Evolutionary conservation across 2,329 filamentous ascomycete genomes (phyloP).

Genomic region (Exophiala mesophila): DNA sequence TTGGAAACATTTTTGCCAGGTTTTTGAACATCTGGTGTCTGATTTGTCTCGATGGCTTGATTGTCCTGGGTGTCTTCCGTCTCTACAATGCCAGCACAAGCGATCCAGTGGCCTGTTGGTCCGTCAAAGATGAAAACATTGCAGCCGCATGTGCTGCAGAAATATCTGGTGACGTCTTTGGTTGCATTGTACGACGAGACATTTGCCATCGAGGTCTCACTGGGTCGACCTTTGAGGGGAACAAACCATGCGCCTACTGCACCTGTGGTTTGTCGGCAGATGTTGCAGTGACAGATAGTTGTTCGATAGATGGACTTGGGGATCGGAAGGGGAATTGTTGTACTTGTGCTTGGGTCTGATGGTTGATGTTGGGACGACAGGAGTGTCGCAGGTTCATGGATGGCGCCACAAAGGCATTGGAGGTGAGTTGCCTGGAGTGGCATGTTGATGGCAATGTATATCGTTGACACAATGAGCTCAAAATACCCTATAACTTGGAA

Average conservation of each 20-base stretch:
- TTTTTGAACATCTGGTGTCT: not conserved
- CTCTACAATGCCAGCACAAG: slow-evolving; percentile 16
- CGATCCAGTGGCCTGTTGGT: slow-evolving; percentile 13
- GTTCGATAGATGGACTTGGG: not conserved
- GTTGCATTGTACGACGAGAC: slow-evolving; percentile 36
- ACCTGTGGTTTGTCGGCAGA: slow-evolving; percentile 46
- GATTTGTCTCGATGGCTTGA: not conserved
- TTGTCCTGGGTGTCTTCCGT: not conserved
- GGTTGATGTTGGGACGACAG: no score
- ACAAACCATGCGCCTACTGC: slow-evolving; percentile 34
- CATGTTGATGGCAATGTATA: no score
- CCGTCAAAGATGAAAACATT: slow-evolving; percentile 12
- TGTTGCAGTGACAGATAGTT: slow-evolving; percentile 46
- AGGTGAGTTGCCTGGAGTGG: not conserved
- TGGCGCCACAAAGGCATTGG: slow-evolving; percentile 14
- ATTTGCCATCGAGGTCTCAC: slow-evolving; percentile 29
- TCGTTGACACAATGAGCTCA: no score
- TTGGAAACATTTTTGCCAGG: slow-evolving; percentile 5
- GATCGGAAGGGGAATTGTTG: slow-evolving; percentile 6
- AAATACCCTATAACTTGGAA: no score
- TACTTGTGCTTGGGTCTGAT: no score
- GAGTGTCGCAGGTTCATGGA: slow-evolving; percentile 14
- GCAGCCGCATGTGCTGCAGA: slow-evolving; percentile 37
- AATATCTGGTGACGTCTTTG: slow-evolving; percentile 28
- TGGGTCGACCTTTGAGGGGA: slow-evolving; percentile 14